Conservation (phyloP, 805 yeast species). For the Spathaspora sp. region DNA sequence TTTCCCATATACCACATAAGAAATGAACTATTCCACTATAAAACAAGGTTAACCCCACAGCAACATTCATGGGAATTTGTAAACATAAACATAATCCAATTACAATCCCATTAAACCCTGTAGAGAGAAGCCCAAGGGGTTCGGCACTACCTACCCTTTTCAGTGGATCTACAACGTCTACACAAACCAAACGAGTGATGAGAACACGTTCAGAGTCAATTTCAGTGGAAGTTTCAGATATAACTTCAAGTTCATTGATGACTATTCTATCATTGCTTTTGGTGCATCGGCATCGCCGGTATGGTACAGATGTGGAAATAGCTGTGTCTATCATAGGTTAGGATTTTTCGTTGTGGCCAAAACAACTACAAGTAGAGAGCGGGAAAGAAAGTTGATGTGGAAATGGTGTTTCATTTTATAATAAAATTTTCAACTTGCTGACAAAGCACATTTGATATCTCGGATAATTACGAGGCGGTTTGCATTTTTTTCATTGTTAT, state of each 20-base stretch:
- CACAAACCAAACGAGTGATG: not conserved
- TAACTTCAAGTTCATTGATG: not conserved
- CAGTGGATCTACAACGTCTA: not conserved
- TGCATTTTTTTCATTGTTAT: no score
- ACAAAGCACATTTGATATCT: no score
- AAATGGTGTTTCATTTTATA: not conserved
- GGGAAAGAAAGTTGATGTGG: not conserved
- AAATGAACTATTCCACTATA: slow-evolving; percentile 62
- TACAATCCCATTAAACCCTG: slow-evolving; percentile 1
- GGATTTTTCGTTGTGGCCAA: no score
- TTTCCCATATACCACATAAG: slow-evolving; percentile 65
- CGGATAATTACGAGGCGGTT: no score
- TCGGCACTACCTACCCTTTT: not conserved
- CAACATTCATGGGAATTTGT: slow-evolving; percentile 32
- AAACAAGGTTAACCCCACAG: slow-evolving; percentile 53
- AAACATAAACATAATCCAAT: not conserved
- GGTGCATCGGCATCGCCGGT: not conserved
- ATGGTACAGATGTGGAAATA: not conserved
- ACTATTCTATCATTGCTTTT: not conserved
- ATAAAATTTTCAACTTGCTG: not conserved
- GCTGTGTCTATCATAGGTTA: not conserved
- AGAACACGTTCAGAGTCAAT: not conserved
- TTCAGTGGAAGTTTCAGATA: no score
- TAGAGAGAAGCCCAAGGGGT: not conserved
- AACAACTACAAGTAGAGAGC: no score